A percentile compares a stretch with the other conserved stretches of the same genome.
phyloP scores from a whole-genome alignment of 768 basidiomycete species.

The Boletus rex-veris region DNA sequence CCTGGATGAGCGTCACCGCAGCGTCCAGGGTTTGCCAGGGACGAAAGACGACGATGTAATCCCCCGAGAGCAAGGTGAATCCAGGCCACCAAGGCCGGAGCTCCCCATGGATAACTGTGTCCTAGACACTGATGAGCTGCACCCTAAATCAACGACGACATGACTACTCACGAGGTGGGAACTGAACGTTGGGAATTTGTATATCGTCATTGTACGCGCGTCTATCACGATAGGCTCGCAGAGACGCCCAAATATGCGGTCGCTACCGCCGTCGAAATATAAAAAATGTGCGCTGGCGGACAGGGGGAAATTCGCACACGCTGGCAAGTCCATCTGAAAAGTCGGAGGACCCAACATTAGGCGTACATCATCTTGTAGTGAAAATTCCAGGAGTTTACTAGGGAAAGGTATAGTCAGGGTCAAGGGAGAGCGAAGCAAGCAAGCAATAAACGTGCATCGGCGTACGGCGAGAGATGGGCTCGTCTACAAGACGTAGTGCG shows the following conservation, averaged over 20 bases:
- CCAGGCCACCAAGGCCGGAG: slow-evolving; percentile 4
- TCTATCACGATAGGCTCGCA: slow-evolving; percentile 17
- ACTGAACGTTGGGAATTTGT: slow-evolving; percentile 16
- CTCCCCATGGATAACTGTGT: neutral
- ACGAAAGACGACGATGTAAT: slow-evolving; percentile 15
- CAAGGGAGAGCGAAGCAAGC: neutral
- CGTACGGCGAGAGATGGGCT: slow-evolving; percentile 13
- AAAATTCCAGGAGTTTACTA: slow-evolving; percentile 24
- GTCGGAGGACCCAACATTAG: slow-evolving; percentile 11
- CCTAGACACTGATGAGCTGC: slow-evolving; percentile 6
- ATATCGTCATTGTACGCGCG: slow-evolving; percentile 13
- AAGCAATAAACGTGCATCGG: slow-evolving; percentile 15
- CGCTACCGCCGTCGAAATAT: slow-evolving; percentile 16
- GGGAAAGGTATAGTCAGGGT: slow-evolving; percentile 1
- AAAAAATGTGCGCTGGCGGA: slow-evolving; percentile 12
- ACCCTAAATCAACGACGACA: neutral
- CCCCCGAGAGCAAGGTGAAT: slow-evolving; percentile 13
- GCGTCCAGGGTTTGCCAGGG: slow-evolving; percentile 1
- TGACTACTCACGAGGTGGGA: slow-evolving; percentile 12
- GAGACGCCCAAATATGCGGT: slow-evolving; percentile 7
- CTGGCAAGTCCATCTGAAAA: slow-evolving; percentile 19
- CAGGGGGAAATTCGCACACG: slow-evolving; percentile 15
- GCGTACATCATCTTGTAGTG: slow-evolving; percentile 9
- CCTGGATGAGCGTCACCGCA: slow-evolving; percentile 16
- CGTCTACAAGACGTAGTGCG: slow-evolving; percentile 17